A percentile compares a stretch with the other conserved stretches of the same genome.
These are phyloP conservation scores for Starmerella bacillaris DNA, from an alignment of 805 yeast genomes.

Conservation along the genomic window DNA sequence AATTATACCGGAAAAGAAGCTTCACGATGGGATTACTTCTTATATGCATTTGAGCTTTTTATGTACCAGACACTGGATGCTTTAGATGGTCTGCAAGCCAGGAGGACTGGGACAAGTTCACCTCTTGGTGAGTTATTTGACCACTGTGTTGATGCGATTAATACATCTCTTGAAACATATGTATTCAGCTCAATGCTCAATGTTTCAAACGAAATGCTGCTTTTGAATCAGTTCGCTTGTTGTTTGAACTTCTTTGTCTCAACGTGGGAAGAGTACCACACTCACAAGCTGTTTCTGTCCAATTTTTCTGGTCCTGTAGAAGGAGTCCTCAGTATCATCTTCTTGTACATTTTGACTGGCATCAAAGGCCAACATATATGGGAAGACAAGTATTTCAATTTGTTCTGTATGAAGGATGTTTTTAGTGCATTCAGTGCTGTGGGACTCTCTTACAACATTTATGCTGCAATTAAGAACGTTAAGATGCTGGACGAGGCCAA, in stretches of 20 bases:
- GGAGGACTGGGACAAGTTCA: slow-evolving; percentile 83
- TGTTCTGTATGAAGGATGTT: background rate
- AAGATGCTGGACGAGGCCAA: slow-evolving; percentile 30
- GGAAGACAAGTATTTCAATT: slow-evolving; percentile 27
- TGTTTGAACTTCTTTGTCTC: slow-evolving; percentile 57
- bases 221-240: slow-evolving; percentile 20
- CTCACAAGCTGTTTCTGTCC: slow-evolving; percentile 61
- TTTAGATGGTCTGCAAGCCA: slow-evolving; percentile 91
- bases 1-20: slow-evolving; percentile 47
- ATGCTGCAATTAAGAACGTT: slow-evolving; percentile 37
- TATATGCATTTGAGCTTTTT: slow-evolving; percentile 67
- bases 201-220: slow-evolving; percentile 42
- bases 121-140: slow-evolving; percentile 93
- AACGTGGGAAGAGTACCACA: slow-evolving; percentile 92
- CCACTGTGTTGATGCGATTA: slow-evolving; percentile 62
- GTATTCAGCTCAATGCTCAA: slow-evolving; percentile 64
- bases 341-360: slow-evolving; percentile 44
- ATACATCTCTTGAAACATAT: slow-evolving; percentile 63
- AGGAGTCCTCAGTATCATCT: slow-evolving; percentile 54
- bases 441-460: slow-evolving; percentile 41
- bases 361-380: slow-evolving; percentile 52
- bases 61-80: slow-evolving; percentile 94
- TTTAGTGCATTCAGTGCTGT: slow-evolving; percentile 3
- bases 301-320: slow-evolving; percentile 88
- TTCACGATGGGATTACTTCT: slow-evolving; percentile 62